Base-by-base conservation (phyloP, 2,329 filamentous ascomycete species). In the Elsinoe australis region DNA sequence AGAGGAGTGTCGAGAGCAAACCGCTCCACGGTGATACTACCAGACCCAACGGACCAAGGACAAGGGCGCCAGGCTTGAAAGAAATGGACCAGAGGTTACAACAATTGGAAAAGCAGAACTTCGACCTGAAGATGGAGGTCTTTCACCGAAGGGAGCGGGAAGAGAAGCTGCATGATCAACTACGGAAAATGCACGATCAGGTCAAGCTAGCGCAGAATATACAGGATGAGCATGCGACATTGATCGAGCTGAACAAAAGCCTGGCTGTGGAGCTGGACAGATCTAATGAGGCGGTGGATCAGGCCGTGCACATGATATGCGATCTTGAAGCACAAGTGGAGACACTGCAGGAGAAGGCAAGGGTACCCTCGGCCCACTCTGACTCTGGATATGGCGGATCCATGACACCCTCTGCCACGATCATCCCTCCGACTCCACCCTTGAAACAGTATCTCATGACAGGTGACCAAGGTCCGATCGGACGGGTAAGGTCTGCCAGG, bases 111-210 rank as follows among this genome's bases (percentile, higher is more conserved):
- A 87, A 87, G 60, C 78, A 85, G 64, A 87, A 87, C 58, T 87
- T 87, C 55, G 82, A 85, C 55, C 71, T 87, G 33, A 87, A 87
- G 62, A 69, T 87, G 24, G 82, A 87, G 59, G 64, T 87, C 1
- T 85, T 76, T 55, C 82, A 87, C 58, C 74, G 81, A 5, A 73
- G 83, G 21, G 77, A 87, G 63, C 73, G 75, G 47, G 80, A 83
- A 57, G 71, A 71, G 6, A 67, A 67, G 17, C 58, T 86, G 26
- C 80, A 85, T 58, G 70, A 74, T 26, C 70, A 72, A 32, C 56
- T 81, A n/a, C 73, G 79, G 29, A 62, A 61, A 3, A 65, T 85
- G 14, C 75, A 79, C 52, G 61, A 64, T 5, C 72, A 79, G 47
- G 73, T 75, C 52, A 64, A 63, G 41, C 41, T 55, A 8, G 59